phyloP scores from a whole-genome alignment of 2,329 filamentous ascomycete species.

The Fusarium sarcochroum region DNA sequence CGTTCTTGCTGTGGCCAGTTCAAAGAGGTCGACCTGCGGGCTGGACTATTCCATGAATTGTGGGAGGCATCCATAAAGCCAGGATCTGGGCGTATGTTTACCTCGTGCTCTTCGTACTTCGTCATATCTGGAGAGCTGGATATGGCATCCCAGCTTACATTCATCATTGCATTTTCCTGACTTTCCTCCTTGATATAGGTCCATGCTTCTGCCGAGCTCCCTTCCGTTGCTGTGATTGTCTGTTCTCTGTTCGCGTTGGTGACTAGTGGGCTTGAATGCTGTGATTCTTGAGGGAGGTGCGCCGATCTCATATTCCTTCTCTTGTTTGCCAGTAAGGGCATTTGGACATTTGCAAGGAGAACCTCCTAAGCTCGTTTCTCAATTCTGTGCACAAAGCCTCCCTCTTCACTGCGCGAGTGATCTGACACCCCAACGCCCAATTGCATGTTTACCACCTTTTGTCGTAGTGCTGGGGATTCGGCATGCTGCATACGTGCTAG shows the following conservation, averaged over 20 bases:
- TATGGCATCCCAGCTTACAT: conserved; percentile 28
- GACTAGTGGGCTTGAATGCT: background rate
- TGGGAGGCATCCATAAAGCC: background rate
- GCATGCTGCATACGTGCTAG: conserved; percentile 53
- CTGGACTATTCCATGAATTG: background rate
- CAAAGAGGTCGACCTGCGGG: background rate
- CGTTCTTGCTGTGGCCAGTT: background rate
- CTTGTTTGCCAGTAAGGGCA: conserved; percentile 21
- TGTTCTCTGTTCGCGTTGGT: background rate
- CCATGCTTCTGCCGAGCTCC: background rate
- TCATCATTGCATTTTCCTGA: conserved; percentile 10
- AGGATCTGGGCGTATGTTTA: background rate
- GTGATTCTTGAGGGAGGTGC: background rate
- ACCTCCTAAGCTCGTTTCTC: conserved; percentile 46
- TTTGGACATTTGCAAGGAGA: conserved; percentile 38
- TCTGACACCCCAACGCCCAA: background rate
- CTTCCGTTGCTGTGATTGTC: background rate
- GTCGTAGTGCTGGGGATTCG: conserved; percentile 54
- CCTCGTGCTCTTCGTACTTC: background rate
- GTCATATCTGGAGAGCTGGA: background rate
- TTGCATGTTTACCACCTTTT: conserved; percentile 43
- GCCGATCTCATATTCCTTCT: background rate
- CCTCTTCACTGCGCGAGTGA: background rate
- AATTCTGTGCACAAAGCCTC: conserved; percentile 13
- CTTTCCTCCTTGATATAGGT: background rate